Evolutionary conservation across 2,329 filamentous ascomycete species (phyloP).

Genomic region (Lomentospora prolificans): DNA sequence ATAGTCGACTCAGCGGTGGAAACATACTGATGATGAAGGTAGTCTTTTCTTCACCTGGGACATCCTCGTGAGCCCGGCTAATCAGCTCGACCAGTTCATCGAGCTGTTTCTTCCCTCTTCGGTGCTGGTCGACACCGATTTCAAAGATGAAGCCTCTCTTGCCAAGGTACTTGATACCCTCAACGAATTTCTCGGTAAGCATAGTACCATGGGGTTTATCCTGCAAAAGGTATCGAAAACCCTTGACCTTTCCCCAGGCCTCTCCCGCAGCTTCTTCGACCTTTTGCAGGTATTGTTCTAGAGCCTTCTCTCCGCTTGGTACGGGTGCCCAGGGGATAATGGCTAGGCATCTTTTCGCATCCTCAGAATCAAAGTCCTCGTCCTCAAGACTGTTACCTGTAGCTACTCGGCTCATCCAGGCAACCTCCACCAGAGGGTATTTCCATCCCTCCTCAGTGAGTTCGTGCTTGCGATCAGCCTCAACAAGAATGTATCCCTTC

Average conservation of each 20-base stretch:
- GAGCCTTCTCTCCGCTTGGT: constrained; percentile 46
- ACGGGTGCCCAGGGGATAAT: constrained; percentile 84
- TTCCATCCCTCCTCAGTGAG: constrained; percentile 51
- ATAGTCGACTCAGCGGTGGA: not conserved
- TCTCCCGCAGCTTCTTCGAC: constrained; percentile 52
- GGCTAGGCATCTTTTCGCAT: constrained; percentile 49
- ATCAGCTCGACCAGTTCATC: constrained; percentile 64
- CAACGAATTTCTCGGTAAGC: constrained; percentile 53
- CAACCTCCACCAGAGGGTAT: constrained; percentile 61
- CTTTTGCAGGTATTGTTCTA: constrained; percentile 55
- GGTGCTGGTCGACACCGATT: constrained; percentile 70
- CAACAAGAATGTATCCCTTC: constrained; percentile 70
- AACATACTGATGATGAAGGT: constrained; percentile 62
- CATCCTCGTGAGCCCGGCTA: constrained; percentile 51
- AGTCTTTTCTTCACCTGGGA: constrained; percentile 48
- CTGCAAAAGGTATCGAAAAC: constrained; percentile 77
- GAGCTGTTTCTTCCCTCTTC: constrained; percentile 64
- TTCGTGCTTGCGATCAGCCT: constrained; percentile 65
- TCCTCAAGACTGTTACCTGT: constrained; percentile 45
- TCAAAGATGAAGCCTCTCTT: constrained; percentile 63
- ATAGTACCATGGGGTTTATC: constrained; percentile 60
- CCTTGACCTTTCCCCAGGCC: constrained; percentile 59
- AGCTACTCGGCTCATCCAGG: constrained; percentile 56
- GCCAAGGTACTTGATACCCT: constrained; percentile 55
- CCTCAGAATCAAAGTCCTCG: constrained; percentile 32